Conservation (phyloP, 2,329 filamentous ascomycete species). For the Knoxdaviesia proteae region DNA sequence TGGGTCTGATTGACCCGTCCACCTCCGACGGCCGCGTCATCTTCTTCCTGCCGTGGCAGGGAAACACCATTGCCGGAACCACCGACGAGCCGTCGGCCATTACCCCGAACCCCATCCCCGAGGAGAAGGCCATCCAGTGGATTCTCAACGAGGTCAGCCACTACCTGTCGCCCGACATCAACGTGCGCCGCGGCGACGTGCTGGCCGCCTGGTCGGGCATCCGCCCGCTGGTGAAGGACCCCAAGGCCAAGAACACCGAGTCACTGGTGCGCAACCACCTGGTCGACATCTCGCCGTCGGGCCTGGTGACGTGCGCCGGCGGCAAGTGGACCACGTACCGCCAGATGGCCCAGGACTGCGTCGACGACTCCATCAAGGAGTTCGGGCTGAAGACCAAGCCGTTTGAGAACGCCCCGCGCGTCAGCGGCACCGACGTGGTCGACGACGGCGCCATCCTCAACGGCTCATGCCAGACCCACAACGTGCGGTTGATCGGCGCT, state of each 20-base stretch:
- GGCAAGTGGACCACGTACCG: slow-evolving; percentile 90
- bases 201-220: slow-evolving; percentile 81
- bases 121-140: slow-evolving; percentile 73
- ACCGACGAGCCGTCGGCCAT: slow-evolving; percentile 63
- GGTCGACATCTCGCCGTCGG: slow-evolving; percentile 57
- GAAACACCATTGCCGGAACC: slow-evolving; percentile 77
- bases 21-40: slow-evolving; percentile 80
- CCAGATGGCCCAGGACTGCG: slow-evolving; percentile 79
- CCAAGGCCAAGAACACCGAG: slow-evolving; percentile 67
- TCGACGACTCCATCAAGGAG: slow-evolving; percentile 54
- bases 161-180: slow-evolving; percentile 69
- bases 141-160: slow-evolving; percentile 67
- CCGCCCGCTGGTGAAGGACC: slow-evolving; percentile 67
- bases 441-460: slow-evolving; percentile 44
- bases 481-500: slow-evolving; percentile 60
- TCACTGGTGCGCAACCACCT: slow-evolving; percentile 76
- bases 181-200: slow-evolving; percentile 68
- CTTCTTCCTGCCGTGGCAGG: slow-evolving; percentile 87
- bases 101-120: slow-evolving; percentile 51
- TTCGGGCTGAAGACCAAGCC: slow-evolving; percentile 41
- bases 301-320: slow-evolving; percentile 66
- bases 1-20: slow-evolving; percentile 71
- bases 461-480: slow-evolving; percentile 65
- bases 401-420: slow-evolving; percentile 37
- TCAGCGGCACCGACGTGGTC: slow-evolving; percentile 48